Conservation (phyloP, 768 basidiomycete genomes). For the Terana coerulea region DNA sequence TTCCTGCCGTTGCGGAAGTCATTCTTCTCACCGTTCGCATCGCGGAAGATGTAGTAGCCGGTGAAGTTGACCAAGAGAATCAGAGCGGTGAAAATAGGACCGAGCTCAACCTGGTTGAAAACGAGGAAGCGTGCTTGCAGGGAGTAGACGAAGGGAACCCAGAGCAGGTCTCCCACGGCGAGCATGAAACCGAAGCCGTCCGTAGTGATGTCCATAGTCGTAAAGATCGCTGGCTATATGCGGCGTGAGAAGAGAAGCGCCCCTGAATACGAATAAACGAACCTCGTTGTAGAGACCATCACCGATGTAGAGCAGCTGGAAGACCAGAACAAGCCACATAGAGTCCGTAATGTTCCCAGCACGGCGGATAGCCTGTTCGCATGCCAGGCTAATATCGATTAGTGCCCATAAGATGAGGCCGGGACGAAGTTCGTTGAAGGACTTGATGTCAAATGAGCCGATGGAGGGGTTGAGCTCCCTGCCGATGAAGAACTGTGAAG, state of each 20-base stretch:
- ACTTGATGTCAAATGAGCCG: slow-evolving; percentile 71
- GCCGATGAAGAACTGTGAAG: slow-evolving; percentile 84
- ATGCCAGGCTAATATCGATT: slow-evolving; percentile 85
- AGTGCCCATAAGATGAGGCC: slow-evolving; percentile 92
- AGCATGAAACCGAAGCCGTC: slow-evolving; percentile 99
- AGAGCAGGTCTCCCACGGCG: slow-evolving; percentile 83
- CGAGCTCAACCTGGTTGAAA: slow-evolving; percentile 82
- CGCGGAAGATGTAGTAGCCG: slow-evolving; percentile 91
- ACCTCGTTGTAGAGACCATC: slow-evolving; percentile 93
- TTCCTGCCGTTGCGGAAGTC: slow-evolving; percentile 92
- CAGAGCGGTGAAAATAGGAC: slow-evolving; percentile 46
- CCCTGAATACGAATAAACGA: slow-evolving; percentile 10
- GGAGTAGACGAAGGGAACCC: slow-evolving; percentile 93
- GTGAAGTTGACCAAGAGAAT: slow-evolving; percentile 62
- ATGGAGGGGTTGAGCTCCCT: slow-evolving; percentile 89
- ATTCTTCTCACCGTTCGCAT: slow-evolving; percentile 90
- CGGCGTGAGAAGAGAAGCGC: neutral
- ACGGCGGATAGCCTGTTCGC: slow-evolving; percentile 81
- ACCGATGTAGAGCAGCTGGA: slow-evolving; percentile 83
- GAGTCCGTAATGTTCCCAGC: slow-evolving; percentile 82
- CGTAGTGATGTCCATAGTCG: slow-evolving; percentile 96
- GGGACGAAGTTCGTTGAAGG: slow-evolving; percentile 80
- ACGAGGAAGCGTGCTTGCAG: slow-evolving; percentile 94
- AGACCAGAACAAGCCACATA: slow-evolving; percentile 83
- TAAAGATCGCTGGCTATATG: slow-evolving; percentile 76